These are phyloP conservation scores for Coemansia sp. DNA, from an alignment of 192 early-diverging fungal species.

Conservation along the genomic window DNA sequence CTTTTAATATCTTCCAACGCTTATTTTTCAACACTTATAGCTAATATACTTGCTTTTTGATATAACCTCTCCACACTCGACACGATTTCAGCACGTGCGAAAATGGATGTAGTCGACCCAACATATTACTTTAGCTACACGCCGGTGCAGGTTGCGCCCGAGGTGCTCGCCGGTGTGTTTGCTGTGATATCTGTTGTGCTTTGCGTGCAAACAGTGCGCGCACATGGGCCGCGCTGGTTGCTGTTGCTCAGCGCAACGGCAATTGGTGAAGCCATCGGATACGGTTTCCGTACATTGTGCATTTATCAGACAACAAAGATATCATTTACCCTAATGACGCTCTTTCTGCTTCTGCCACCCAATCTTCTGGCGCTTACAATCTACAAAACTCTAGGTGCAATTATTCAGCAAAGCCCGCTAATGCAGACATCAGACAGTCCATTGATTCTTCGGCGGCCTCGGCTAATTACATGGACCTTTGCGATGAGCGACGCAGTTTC, in stretches of 20 bases:
- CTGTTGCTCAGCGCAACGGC: slow-evolving; percentile 14
- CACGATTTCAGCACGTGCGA: no score
- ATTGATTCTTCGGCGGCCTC: slow-evolving; percentile 12
- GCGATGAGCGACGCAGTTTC: slow-evolving; percentile 35
- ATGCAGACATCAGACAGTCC: background rate
- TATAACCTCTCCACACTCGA: no score
- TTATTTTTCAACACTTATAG: no score
- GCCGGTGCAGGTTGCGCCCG: slow-evolving; percentile 16
- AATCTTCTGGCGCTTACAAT: slow-evolving; percentile 37
- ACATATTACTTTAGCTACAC: slow-evolving; percentile 21
- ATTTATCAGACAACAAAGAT: slow-evolving; percentile 21
- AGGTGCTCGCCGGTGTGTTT: slow-evolving; percentile 10
- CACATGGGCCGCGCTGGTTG: slow-evolving; percentile 9
- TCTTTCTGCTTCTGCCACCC: slow-evolving; percentile 37
- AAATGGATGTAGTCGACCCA: slow-evolving; percentile 4
- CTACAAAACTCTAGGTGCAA: slow-evolving; percentile 33
- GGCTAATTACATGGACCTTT: slow-evolving; percentile 39
- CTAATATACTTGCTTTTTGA: no score
- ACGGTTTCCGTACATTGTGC: slow-evolving; percentile 25
- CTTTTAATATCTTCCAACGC: no score
- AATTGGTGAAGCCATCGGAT: slow-evolving; percentile 26
- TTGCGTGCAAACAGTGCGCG: slow-evolving; percentile 2
- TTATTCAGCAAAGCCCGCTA: slow-evolving; percentile 5
- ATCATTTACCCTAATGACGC: slow-evolving; percentile 20
- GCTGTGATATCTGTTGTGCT: slow-evolving; percentile 2